These are phyloP conservation scores for Pulveroboletus sp. DNA, from an alignment of 768 basidiomycete genomes.

Conservation along the genomic window DNA sequence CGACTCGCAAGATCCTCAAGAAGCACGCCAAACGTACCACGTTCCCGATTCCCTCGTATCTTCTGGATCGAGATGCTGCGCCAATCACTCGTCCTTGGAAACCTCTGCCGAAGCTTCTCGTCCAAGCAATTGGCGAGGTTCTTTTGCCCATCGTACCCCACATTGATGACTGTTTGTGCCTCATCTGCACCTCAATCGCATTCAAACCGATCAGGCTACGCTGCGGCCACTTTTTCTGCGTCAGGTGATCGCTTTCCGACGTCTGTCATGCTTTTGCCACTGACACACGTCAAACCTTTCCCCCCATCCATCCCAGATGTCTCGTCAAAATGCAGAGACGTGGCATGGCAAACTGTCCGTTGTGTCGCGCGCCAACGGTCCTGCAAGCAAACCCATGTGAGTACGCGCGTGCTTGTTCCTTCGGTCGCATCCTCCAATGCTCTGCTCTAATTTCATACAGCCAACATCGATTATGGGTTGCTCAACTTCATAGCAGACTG, in stretches of 20 bases:
- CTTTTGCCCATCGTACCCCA: slow-evolving; percentile 77
- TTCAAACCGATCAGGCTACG: slow-evolving; percentile 85
- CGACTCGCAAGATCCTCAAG: slow-evolving; percentile 89
- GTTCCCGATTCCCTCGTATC: slow-evolving; percentile 52
- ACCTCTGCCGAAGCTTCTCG: slow-evolving; percentile 58
- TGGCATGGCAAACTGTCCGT: slow-evolving; percentile 69
- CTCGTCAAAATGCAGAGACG: slow-evolving; percentile 90
- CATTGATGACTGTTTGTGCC: slow-evolving; percentile 79
- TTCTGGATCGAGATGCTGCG: slow-evolving; percentile 24
- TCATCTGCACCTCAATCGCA: slow-evolving; percentile 85
- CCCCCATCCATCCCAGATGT: slow-evolving; percentile 36
- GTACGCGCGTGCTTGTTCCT: slow-evolving; percentile 23
- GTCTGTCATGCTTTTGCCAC: not conserved
- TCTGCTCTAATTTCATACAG: slow-evolving; percentile 32
- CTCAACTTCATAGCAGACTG: slow-evolving; percentile 87
- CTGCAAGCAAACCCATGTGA: slow-evolving; percentile 70
- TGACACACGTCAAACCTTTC: slow-evolving; percentile 9
- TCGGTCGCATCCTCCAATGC: not conserved
- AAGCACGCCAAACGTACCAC: slow-evolving; percentile 91
- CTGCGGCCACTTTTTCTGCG: slow-evolving; percentile 79
- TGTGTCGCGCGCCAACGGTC: slow-evolving; percentile 78
- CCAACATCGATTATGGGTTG: slow-evolving; percentile 74
- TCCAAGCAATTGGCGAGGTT: slow-evolving; percentile 78
- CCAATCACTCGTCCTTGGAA: slow-evolving; percentile 25
- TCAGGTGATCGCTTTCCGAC: slow-evolving; percentile 37